These are phyloP conservation scores for Lachnellula subtilissima DNA, from an alignment of 2,329 filamentous ascomycete genomes.

Conservation along the genomic window DNA sequence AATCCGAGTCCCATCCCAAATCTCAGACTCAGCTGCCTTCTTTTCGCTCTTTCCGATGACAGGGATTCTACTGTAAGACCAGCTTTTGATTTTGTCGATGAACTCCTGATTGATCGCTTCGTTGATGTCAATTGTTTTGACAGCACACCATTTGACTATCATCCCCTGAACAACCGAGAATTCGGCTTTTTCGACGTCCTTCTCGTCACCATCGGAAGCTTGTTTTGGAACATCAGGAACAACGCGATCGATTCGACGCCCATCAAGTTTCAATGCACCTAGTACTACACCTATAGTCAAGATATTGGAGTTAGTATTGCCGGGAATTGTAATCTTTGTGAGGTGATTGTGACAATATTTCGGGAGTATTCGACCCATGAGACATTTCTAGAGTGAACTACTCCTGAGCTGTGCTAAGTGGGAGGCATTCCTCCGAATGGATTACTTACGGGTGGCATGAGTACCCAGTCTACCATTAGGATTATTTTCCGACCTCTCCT, in stretches of 20 bases:
- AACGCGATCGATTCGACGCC: conserved; percentile 13
- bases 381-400: too few species aligned
- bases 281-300: conserved; percentile 11
- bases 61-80: conserved; percentile 28
- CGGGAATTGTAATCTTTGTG: too few species aligned
- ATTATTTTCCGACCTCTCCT: conserved; percentile 17
- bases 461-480: conserved; percentile 20
- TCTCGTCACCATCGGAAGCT: background rate
- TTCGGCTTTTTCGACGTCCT: conserved; percentile 23
- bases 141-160: conserved; percentile 21
- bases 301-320: too few species aligned
- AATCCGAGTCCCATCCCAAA: conserved; percentile 14
- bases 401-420: too few species aligned
- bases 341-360: too few species aligned
- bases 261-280: conserved; percentile 25
- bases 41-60: conserved; percentile 16
- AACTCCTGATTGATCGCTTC: conserved; percentile 23
- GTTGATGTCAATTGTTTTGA: conserved; percentile 23
- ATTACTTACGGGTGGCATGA: conserved; percentile 14
- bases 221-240: background rate
- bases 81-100: conserved; percentile 21
- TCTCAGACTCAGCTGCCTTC: background rate
- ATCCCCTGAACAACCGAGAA: conserved; percentile 7
- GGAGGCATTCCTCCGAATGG: too few species aligned
- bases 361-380: too few species aligned